A percentile compares a stretch with the other conserved stretches of the same genome.
Conservation (phyloP, 371 early-diverging fungal genomes). For the Circinella umbellata region DNA sequence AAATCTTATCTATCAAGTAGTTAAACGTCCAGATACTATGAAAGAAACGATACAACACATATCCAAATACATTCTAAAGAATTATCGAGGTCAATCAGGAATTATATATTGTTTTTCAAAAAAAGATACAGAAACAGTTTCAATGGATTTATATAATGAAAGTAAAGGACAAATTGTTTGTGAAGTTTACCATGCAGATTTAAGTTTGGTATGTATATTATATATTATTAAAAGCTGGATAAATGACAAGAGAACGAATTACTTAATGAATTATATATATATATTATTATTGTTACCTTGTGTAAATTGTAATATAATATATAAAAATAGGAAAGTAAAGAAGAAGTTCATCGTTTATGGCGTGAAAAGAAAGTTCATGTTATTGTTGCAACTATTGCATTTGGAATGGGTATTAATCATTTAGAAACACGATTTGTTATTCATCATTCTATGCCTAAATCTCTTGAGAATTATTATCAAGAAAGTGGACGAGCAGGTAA, state of each 20-base stretch:
- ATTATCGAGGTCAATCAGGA: slow-evolving; percentile 68
- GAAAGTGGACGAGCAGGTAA: slow-evolving; percentile 92
- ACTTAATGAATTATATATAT: too few relatives aligned
- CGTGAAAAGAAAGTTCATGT: slow-evolving; percentile 67
- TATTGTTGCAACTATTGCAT: slow-evolving; percentile 99
- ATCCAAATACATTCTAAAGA: slow-evolving; percentile 64
- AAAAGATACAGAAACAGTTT: slow-evolving; percentile 77
- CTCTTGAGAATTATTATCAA: slow-evolving; percentile 92
- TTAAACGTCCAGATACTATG: slow-evolving; percentile 57
- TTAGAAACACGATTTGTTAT: slow-evolving; percentile 87
- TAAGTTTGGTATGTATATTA: slow-evolving; percentile 55
- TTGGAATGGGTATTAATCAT: slow-evolving; percentile 94
- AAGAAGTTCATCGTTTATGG: slow-evolving; percentile 55
- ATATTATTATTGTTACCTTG: too few relatives aligned
- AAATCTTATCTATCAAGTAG: slow-evolving; percentile 76
- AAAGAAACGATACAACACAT: slow-evolving; percentile 68
- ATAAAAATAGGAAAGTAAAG: background rate
- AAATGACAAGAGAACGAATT: too few relatives aligned
- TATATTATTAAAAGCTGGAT: too few relatives aligned
- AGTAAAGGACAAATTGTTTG: slow-evolving; percentile 58
- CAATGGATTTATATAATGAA: slow-evolving; percentile 56
- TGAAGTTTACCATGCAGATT: slow-evolving; percentile 84
- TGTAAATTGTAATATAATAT: too few relatives aligned
- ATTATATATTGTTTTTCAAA: slow-evolving; percentile 87
- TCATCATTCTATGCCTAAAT: slow-evolving; percentile 85